Evolutionary conservation across 768 basidiomycete genomes (phyloP).

Genomic region (Mycena leptocephala): DNA sequence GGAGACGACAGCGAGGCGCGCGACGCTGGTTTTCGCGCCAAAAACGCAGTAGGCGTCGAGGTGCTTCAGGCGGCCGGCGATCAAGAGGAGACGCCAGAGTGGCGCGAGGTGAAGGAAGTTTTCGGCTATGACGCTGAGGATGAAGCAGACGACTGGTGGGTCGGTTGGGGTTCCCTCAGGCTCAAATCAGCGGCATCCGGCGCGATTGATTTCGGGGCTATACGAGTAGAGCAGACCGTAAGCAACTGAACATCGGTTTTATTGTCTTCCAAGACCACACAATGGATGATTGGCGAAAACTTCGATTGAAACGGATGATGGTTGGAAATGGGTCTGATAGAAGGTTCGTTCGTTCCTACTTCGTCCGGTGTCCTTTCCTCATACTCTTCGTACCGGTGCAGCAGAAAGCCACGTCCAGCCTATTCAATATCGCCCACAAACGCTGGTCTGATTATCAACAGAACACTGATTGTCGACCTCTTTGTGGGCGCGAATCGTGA

Average conservation of each 20-base stretch:
- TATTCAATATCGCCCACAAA: background rate
- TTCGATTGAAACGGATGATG: background rate
- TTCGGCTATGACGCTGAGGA: conserved; percentile 73
- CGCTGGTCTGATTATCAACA: background rate
- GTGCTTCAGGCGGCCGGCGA: conserved; percentile 15
- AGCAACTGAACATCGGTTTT: background rate
- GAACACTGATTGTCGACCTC: background rate
- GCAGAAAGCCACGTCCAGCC: background rate
- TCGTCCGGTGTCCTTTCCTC: background rate
- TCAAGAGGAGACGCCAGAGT: conserved; percentile 53
- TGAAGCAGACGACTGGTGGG: conserved; percentile 75
- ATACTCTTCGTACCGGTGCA: background rate
- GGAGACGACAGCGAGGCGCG: conserved; percentile 61
- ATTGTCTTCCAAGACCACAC: no score
- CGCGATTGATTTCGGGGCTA: background rate
- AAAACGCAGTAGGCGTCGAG: conserved; percentile 47
- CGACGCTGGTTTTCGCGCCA: conserved; percentile 54
- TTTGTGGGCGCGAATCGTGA: background rate
- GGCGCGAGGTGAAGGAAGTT: conserved; percentile 64
- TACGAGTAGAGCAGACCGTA: background rate
- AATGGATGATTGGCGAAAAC: background rate
- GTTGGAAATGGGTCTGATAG: no score
- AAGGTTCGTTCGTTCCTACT: background rate
- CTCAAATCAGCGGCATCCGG: background rate
- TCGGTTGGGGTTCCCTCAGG: conserved; percentile 58